Evolutionary conservation across 1,139 yeast species (phyloP).

Genomic region (Barnettozyma hawaiiensis): DNA sequence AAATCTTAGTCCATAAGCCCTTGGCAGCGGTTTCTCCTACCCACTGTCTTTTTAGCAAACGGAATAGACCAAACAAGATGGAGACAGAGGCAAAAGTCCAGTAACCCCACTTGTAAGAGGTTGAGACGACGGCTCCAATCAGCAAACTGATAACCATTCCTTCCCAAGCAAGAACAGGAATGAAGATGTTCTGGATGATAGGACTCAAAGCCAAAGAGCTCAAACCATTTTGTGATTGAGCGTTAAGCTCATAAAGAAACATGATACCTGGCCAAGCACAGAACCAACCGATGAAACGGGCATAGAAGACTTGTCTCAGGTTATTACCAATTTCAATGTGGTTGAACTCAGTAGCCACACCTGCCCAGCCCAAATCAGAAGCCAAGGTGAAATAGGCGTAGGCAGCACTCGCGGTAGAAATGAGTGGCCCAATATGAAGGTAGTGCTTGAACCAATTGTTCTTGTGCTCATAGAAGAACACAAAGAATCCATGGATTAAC

Average conservation of each 20-base stretch:
- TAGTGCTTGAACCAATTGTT: constrained; percentile 11
- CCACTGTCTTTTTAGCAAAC: constrained; percentile 20
- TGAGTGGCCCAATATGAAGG: constrained; percentile 21
- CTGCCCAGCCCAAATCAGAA: constrained; percentile 61
- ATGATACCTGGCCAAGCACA: constrained; percentile 37
- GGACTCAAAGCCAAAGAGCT: constrained; percentile 22
- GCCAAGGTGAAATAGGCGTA: constrained; percentile 59
- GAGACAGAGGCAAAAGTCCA: constrained; percentile 37
- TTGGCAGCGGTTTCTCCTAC: constrained; percentile 4
- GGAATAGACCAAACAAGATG: constrained; percentile 35
- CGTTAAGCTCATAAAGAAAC: constrained; percentile 25
- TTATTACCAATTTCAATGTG: constrained; percentile 37
- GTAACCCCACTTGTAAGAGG: constrained; percentile 54
- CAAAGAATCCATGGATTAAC: constrained; percentile 37
- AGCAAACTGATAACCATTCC: constrained; percentile 43
- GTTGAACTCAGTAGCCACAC: constrained; percentile 47
- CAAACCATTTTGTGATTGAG: constrained; percentile 13
- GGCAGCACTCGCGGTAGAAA: constrained; percentile 43
- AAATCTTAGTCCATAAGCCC: constrained; percentile 8
- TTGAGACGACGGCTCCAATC: constrained; percentile 42
- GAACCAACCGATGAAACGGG: constrained; percentile 63
- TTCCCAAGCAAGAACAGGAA: constrained; percentile 36
- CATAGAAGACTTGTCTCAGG: constrained; percentile 58
- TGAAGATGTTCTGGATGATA: constrained; percentile 21
- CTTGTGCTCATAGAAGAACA: constrained; percentile 32